phyloP scores from a whole-genome alignment of 2,329 filamentous ascomycete genomes.

The Aspergillus candidus region DNA sequence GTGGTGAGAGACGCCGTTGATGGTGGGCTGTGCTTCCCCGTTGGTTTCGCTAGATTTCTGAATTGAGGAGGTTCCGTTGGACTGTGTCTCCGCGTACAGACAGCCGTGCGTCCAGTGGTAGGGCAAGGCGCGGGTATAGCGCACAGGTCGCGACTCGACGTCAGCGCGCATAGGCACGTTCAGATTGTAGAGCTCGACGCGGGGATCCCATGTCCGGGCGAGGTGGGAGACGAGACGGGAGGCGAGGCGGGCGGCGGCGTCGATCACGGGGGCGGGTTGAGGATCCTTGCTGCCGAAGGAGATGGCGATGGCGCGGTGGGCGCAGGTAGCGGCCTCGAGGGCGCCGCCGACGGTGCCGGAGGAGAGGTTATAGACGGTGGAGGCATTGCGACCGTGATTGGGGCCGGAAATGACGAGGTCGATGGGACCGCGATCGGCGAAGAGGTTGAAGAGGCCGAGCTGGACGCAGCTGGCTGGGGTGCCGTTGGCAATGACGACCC shows the following conservation, averaged over 20 bases:
- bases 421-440: slow-evolving; percentile 59
- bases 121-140: slow-evolving; percentile 75
- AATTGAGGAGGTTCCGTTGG: too few relatives aligned
- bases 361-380: slow-evolving; percentile 67
- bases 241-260: slow-evolving; percentile 62
- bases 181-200: slow-evolving; percentile 74
- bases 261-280: slow-evolving; percentile 70
- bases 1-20: slow-evolving; percentile 6
- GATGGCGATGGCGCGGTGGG: slow-evolving; percentile 64
- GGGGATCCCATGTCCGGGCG: slow-evolving; percentile 60
- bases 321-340: slow-evolving; percentile 66
- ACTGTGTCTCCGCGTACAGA: slow-evolving; percentile 67
- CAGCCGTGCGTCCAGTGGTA: slow-evolving; percentile 76
- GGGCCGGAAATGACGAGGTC: slow-evolving; percentile 71
- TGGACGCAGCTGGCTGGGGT: slow-evolving; percentile 72
- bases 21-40: slow-evolving; percentile 2
- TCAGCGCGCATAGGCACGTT: slow-evolving; percentile 77
- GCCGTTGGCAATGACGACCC: slow-evolving; percentile 65
- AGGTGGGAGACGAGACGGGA: slow-evolving; percentile 71
- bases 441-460: slow-evolving; percentile 71
- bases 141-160: slow-evolving; percentile 60
- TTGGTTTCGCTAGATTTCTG: slow-evolving; percentile 21
- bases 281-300: slow-evolving; percentile 77
- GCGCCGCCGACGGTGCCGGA: slow-evolving; percentile 72
- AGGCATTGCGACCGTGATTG: slow-evolving; percentile 74